These are phyloP conservation scores for Tricholoma terreum DNA, from an alignment of 768 basidiomycete genomes.

Conservation along the genomic window DNA sequence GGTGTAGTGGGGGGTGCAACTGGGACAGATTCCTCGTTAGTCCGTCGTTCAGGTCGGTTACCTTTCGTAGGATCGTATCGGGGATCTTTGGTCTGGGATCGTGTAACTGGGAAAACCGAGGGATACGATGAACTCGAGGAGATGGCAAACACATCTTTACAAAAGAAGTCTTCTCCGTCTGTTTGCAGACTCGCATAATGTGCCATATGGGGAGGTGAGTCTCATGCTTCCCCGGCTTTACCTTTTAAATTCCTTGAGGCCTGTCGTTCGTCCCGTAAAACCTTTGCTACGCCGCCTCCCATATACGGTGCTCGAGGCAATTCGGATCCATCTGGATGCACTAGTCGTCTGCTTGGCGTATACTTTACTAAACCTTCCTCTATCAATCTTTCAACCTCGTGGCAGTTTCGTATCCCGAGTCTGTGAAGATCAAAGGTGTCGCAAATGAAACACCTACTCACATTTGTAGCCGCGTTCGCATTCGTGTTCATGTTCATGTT, in stretches of 20 bases:
- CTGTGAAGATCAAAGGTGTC: neutral
- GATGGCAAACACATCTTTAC: neutral
- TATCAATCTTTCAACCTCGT: neutral
- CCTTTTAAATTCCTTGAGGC: neutral
- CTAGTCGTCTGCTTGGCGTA: neutral
- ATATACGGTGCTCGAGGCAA: neutral
- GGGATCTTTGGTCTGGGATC: neutral
- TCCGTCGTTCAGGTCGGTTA: neutral
- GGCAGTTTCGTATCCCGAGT: neutral
- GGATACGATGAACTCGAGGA: neutral
- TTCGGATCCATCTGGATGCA: neutral
- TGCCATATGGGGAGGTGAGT: constrained; percentile 8
- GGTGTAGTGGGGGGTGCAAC: neutral
- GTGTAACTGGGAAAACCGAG: neutral
- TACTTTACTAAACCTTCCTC: neutral
- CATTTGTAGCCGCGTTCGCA: too few relatives aligned
- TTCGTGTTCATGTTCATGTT: too few relatives aligned
- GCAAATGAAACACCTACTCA: constrained; percentile 11
- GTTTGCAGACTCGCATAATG: neutral
- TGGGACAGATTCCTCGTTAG: neutral
- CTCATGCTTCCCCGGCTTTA: constrained; percentile 1
- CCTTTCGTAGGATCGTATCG: neutral
- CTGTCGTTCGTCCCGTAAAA: neutral
- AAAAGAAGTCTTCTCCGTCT: neutral
- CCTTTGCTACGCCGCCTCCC: neutral